These are phyloP conservation scores for Penicillium griseofulvum DNA, from an alignment of 2,329 filamentous ascomycete genomes.

Conservation along the genomic window DNA sequence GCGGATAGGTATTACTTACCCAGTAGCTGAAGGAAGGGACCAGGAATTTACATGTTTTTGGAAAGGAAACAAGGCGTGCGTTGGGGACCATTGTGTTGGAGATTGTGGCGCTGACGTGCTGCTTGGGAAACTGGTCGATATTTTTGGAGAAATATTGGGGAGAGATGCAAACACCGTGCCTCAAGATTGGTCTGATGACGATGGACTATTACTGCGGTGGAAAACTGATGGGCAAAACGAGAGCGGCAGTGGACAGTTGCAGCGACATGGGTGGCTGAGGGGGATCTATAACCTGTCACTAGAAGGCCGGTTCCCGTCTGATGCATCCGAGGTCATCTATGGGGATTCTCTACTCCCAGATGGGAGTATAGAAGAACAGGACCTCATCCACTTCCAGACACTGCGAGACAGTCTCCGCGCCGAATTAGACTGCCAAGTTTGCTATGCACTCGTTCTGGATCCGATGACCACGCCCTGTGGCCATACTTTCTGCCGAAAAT, in stretches of 20 bases:
- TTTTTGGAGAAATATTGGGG: constrained; percentile 47
- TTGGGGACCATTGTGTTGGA: constrained; percentile 67
- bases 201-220: constrained; percentile 34
- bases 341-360: constrained; percentile 20
- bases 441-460: constrained; percentile 76
- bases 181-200: constrained; percentile 23
- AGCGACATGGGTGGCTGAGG: constrained; percentile 43
- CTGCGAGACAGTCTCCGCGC: constrained; percentile 62
- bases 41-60: constrained; percentile 72
- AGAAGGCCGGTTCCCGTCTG: constrained; percentile 57
- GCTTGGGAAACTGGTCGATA: constrained; percentile 66
- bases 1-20: constrained; percentile 73
- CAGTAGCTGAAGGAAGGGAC: constrained; percentile 63
- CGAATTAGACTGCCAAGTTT: constrained; percentile 86
- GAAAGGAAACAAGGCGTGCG: constrained; percentile 51
- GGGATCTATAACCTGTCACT: constrained; percentile 66
- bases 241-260: constrained; percentile 9
- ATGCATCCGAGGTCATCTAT: constrained; percentile 56
- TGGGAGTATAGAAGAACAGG: constrained; percentile 17
- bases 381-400: constrained; percentile 44
- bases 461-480: constrained; percentile 82
- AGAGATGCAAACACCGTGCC: constrained; percentile 3
- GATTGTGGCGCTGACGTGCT: constrained; percentile 78
- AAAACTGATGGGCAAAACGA: constrained; percentile 13
- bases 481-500: constrained; percentile 83